Percentiles rank a stretch among this genome's conserved stretches.
These are phyloP conservation scores for Fistulina hepatica DNA, from an alignment of 1,284 basidiomycete genomes.

Conservation along the genomic window DNA sequence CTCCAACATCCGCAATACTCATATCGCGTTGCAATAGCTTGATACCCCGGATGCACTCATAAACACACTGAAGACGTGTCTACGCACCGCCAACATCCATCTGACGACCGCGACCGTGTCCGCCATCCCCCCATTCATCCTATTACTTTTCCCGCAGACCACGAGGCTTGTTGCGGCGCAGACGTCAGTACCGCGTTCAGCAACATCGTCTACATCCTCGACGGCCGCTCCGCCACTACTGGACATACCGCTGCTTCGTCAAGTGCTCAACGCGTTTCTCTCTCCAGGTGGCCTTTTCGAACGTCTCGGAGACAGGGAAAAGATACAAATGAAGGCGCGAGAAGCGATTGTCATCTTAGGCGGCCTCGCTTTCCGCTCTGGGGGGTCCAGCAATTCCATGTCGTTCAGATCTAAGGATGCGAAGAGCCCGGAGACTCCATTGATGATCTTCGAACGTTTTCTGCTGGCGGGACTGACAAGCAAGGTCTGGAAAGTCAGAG, in stretches of 20 bases:
- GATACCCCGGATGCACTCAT: conserved; percentile 60
- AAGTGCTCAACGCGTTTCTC: conserved; percentile 56
- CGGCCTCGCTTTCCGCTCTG: conserved; percentile 55
- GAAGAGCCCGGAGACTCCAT: conserved; percentile 67
- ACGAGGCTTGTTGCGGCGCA: conserved; percentile 23
- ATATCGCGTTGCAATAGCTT: conserved; percentile 34
- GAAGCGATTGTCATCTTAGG: conserved; percentile 64
- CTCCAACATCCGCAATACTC: conserved; percentile 11
- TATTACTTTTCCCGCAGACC: conserved; percentile 41
- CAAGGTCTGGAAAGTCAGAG: conserved; percentile 73
- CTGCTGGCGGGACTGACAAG: conserved; percentile 59
- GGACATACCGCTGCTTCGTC: conserved; percentile 50
- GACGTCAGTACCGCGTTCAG: conserved; percentile 28
- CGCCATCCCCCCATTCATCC: conserved; percentile 51
- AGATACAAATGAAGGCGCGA: conserved; percentile 62
- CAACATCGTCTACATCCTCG: conserved; percentile 43
- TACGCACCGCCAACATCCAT: conserved; percentile 74
- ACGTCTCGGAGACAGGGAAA: conserved; percentile 74
- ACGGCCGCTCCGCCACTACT: conserved; percentile 29
- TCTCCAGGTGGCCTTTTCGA: conserved; percentile 70
- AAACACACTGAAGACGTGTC: conserved; percentile 56
- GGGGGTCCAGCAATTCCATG: conserved; percentile 29
- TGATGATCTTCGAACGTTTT: conserved; percentile 67
- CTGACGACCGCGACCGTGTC: conserved; percentile 64
- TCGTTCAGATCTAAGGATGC: conserved; percentile 42